Conservation (phyloP, 805 yeast species). For the Yarrowia porcina region DNA sequence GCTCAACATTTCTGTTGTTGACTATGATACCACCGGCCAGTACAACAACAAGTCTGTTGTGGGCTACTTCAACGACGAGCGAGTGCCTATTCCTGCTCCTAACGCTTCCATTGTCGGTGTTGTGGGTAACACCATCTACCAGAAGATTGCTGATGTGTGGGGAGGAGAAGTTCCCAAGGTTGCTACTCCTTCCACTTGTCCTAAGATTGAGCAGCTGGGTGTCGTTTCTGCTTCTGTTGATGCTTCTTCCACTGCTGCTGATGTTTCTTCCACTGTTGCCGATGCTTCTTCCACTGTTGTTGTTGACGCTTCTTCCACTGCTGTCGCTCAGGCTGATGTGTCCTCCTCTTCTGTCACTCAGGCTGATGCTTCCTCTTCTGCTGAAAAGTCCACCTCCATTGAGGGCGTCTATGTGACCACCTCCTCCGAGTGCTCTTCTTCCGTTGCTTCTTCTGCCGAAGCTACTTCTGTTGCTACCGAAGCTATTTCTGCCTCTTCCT, state of each 20-base stretch:
- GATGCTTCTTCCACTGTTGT: neutral
- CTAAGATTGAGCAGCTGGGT: too few relatives aligned
- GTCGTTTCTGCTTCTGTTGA: too few relatives aligned
- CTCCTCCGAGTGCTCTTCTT: neutral
- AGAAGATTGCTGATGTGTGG: slow-evolving; percentile 19
- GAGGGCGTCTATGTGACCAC: neutral
- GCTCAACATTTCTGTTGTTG: slow-evolving; percentile 28
- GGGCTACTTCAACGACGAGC: slow-evolving; percentile 17
- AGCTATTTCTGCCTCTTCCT: too few relatives aligned
- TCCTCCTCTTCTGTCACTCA: neutral
- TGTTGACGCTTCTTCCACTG: neutral
- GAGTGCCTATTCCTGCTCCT: slow-evolving; percentile 1
- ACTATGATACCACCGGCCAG: neutral
- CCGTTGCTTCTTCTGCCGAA: neutral
- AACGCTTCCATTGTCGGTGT: neutral
- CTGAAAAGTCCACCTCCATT: neutral
- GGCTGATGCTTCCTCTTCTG: neutral
- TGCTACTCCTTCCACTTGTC: neutral
- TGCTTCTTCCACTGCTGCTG: too few relatives aligned
- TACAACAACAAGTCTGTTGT: slow-evolving; percentile 3
- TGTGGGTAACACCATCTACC: neutral
- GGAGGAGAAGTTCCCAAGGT: neutral
- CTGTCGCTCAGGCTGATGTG: neutral
- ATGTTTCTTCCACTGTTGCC: neutral
- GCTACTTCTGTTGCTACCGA: neutral